These are phyloP conservation scores for Epichloe typhina DNA, from an alignment of 2,329 filamentous ascomycete species.

Conservation along the genomic window DNA sequence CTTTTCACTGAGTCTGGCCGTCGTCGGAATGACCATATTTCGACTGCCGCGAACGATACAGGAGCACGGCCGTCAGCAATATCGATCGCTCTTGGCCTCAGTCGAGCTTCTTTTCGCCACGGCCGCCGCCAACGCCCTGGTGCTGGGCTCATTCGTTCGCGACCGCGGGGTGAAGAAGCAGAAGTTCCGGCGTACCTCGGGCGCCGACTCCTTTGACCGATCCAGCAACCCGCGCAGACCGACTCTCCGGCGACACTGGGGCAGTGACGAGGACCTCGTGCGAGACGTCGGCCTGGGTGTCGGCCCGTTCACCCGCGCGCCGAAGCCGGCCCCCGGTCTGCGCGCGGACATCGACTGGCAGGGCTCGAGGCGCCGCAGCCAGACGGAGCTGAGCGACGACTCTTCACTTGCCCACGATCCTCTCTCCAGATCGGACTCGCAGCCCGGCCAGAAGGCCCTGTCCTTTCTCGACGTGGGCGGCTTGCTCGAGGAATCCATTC, in stretches of 20 bases:
- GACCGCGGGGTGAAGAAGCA: conserved; percentile 83
- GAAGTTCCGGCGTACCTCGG: conserved; percentile 58
- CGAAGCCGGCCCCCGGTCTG: conserved; percentile 18
- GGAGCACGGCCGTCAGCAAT: conserved; percentile 63
- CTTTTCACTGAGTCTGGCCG: conserved; percentile 71
- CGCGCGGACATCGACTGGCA: conserved; percentile 34
- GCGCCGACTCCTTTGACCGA: conserved; percentile 49
- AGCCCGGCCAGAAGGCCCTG: conserved; percentile 29
- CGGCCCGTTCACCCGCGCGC: conserved; percentile 24
- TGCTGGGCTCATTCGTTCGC: conserved; percentile 83
- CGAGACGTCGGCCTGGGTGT: conserved; percentile 62
- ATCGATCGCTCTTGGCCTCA: conserved; percentile 77
- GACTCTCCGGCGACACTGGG: conserved; percentile 55
- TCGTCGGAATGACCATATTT: conserved; percentile 69
- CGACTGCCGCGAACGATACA: conserved; percentile 68
- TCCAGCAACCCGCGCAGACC: conserved; percentile 27
- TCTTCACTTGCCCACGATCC: conserved; percentile 26
- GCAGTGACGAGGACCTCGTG: conserved; percentile 84
- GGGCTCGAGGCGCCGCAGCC: conserved; percentile 28
- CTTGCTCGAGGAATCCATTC: conserved; percentile 41
- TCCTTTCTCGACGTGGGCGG: conserved; percentile 82
- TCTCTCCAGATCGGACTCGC: conserved; percentile 15
- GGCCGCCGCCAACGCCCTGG: conserved; percentile 73
- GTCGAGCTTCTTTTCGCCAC: conserved; percentile 84
- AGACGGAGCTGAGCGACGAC: conserved; percentile 30